These are phyloP conservation scores for Neofusicoccum sp. DNA, from an alignment of 2,329 filamentous ascomycete species.

Conservation along the genomic window DNA sequence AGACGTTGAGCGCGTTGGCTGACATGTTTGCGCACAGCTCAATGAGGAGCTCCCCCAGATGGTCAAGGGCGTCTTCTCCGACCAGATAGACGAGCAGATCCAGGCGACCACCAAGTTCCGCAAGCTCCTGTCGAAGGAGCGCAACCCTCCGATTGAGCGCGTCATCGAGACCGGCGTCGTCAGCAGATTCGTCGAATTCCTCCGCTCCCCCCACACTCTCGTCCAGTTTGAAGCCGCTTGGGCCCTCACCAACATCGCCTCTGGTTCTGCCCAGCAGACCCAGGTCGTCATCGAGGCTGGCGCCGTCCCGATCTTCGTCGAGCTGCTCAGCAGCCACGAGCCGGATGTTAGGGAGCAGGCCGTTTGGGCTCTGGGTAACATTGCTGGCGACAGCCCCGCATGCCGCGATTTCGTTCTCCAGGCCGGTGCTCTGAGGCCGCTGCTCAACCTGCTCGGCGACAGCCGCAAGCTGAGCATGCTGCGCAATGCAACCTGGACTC, in stretches of 20 bases:
- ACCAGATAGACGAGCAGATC: slow-evolving; percentile 97
- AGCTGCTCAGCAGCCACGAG: slow-evolving; percentile 91
- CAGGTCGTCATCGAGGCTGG: slow-evolving; percentile 98
- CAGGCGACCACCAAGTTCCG: slow-evolving; percentile 97
- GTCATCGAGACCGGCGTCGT: slow-evolving; percentile 99
- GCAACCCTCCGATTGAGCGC: slow-evolving; percentile 97
- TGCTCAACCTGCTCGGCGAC: slow-evolving; percentile 86
- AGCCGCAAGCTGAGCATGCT: slow-evolving; percentile 99
- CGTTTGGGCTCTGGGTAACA: slow-evolving; percentile 97
- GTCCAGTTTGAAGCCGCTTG: slow-evolving; percentile 99
- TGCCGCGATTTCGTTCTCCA: slow-evolving; percentile 96
- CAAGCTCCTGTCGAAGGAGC: slow-evolving; percentile 96
- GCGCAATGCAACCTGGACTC: slow-evolving; percentile 95
- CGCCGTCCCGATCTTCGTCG: slow-evolving; percentile 96
- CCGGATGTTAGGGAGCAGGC: slow-evolving; percentile 97
- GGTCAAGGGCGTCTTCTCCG: slow-evolving; percentile 96
- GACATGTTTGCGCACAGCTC: slow-evolving; percentile 57
- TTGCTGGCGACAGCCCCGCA: slow-evolving; percentile 94
- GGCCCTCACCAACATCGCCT: slow-evolving; percentile 99
- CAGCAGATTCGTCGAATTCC: slow-evolving; percentile 95
- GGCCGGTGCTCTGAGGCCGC: slow-evolving; percentile 85
- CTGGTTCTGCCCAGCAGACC: slow-evolving; percentile 92
- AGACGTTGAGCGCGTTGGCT: neutral
- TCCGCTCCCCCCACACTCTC: slow-evolving; percentile 93
- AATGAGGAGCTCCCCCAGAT: slow-evolving; percentile 98